Base-by-base conservation (phyloP, 2,329 filamentous ascomycete species). In the Aspergillus pseudotamarii region DNA sequence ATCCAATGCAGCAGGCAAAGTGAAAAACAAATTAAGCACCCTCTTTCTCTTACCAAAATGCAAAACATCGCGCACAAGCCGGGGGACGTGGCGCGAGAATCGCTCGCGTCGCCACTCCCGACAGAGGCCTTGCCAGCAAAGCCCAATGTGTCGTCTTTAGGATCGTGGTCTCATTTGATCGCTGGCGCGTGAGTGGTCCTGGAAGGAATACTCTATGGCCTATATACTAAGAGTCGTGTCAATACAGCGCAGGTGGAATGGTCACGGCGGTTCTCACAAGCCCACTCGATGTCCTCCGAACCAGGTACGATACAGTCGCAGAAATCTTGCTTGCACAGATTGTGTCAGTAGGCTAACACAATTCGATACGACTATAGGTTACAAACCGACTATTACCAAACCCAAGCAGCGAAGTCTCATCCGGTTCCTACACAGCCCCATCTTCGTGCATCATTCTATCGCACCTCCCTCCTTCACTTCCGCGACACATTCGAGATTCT, bases 261-360 rank as follows among this genome's bases (percentile, higher is more conserved):
- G 92, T 91, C 38, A 96, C 93, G 12, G 94, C 94, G 59, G 85
- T 97, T 58, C 90, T 96, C 64, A 97, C 94, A 58, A 97, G 94
- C 76, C 94, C 94, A 41, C 88, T 98, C 69, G 94, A 98, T 81
- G 94, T 98, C 63, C 96, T 97, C 78, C 97, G 97, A 83, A 98
- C 94, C 48, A 96, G 96, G 78, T 64, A 57, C 34, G 34, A 34
- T 41, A 30, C 9, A 51, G 50, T 50, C 28, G 16, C n/a, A 11
- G n/a, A 26, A 54, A 23, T 30, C 48, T 19, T 10, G 2, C n/a
- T n/a, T n/a, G 9, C n/a, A 11, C 28, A n/a, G 5, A 12, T 11
- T 51, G 28, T 32, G 28, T 10, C 48, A 6, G 28, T 34, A n/a
- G 4, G n/a, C 21, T 51, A 51, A 51, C 19, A 14, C 11, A 32